Evolutionary conservation across 768 basidiomycete species (phyloP).

Genomic region (Gloeostereum incarnatum): DNA sequence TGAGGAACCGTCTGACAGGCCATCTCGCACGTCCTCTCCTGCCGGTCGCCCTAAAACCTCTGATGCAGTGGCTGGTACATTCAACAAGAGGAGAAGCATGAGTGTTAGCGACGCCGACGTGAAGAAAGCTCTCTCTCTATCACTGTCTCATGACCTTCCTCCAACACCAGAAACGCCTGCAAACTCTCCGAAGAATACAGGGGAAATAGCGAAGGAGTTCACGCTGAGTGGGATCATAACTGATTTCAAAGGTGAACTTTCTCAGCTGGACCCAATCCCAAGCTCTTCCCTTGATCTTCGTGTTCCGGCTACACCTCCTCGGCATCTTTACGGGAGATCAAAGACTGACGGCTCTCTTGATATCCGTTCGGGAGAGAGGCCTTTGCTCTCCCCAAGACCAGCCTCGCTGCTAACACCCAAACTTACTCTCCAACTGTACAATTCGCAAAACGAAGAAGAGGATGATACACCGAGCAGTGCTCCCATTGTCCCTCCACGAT

Average conservation of each 20-base stretch:
- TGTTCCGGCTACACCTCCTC: slow-evolving; percentile 54
- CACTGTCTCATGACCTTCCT: slow-evolving; percentile 15
- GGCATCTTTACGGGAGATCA: slow-evolving; percentile 26
- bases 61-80: slow-evolving; percentile 13
- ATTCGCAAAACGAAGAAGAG: slow-evolving; percentile 11
- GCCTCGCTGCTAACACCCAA: slow-evolving; percentile 17
- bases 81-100: slow-evolving; percentile 47
- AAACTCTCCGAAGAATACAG: background rate
- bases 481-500: slow-evolving; percentile 39
- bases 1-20: slow-evolving; percentile 53
- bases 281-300: slow-evolving; percentile 47
- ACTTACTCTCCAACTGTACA: slow-evolving; percentile 16
- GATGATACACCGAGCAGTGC: slow-evolving; percentile 8
- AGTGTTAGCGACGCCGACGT: slow-evolving; percentile 62
- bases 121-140: slow-evolving; percentile 32
- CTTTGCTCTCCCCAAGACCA: slow-evolving; percentile 12
- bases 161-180: slow-evolving; percentile 2
- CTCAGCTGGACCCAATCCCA: slow-evolving; percentile 51
- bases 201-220: slow-evolving; percentile 4
- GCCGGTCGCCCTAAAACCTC: slow-evolving; percentile 15
- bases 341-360: slow-evolving; percentile 21
- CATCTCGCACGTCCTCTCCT: slow-evolving; percentile 28
- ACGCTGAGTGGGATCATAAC: slow-evolving; percentile 55
- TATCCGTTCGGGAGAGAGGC: slow-evolving; percentile 8
- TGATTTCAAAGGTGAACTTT: slow-evolving; percentile 67